Evolutionary conservation across 495 filamentous ascomycete genomes (phyloP).

Genomic region (Letharia columbiana): DNA sequence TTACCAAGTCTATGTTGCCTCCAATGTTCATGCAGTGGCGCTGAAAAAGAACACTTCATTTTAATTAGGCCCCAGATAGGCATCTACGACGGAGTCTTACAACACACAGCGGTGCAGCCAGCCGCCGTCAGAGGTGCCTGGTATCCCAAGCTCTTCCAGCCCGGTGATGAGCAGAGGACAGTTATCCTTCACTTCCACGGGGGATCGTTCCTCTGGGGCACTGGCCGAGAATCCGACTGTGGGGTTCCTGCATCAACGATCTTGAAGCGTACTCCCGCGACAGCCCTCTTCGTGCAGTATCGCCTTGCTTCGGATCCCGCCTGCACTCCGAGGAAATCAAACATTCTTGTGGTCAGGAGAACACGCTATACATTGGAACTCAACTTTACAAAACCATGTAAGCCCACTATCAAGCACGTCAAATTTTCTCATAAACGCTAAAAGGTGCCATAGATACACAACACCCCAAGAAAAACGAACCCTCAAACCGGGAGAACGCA

Average conservation of each 20-base stretch:
- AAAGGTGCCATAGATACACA: too few relatives aligned
- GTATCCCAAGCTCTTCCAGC: slow-evolving; percentile 25
- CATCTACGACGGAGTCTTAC: slow-evolving; percentile 27
- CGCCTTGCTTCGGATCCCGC: slow-evolving; percentile 30
- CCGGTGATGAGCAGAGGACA: neutral
- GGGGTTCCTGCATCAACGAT: slow-evolving; percentile 1
- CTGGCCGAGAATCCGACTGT: neutral
- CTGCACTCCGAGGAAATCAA: slow-evolving; percentile 10
- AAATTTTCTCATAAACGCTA: too few relatives aligned
- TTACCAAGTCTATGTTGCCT: slow-evolving; percentile 3
- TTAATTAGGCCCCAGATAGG: slow-evolving; percentile 16
- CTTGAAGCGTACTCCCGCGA: slow-evolving; percentile 5
- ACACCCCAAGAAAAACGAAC: too few relatives aligned
- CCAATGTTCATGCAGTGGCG: slow-evolving; percentile 11
- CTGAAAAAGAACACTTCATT: slow-evolving; percentile 23
- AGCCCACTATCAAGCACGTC: too few relatives aligned
- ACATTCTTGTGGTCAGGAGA: too few relatives aligned
- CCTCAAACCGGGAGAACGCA: too few relatives aligned
- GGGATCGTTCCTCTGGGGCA: slow-evolving; percentile 32
- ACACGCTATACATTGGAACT: too few relatives aligned
- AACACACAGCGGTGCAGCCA: slow-evolving; percentile 24
- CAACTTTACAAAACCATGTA: too few relatives aligned
- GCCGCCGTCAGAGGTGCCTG: slow-evolving; percentile 31
- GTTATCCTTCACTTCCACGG: slow-evolving; percentile 45
- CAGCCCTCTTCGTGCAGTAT: slow-evolving; percentile 30